Evolutionary conservation across 192 early-diverging fungal genomes (phyloP).

Genomic region (Paraglomus brasilianum): DNA sequence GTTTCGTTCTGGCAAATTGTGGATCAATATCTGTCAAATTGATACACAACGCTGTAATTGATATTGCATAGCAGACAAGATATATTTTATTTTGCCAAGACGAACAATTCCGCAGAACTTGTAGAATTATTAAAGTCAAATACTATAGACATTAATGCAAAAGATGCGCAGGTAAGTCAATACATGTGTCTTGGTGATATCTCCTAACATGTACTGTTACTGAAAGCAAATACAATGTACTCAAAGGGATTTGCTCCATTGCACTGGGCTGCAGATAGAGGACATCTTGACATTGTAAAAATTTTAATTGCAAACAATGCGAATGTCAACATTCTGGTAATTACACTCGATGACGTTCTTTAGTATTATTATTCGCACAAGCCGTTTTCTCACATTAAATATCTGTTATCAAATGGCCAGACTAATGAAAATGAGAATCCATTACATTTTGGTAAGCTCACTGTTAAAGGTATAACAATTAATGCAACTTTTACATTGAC

Average conservation of each 20-base stretch:
- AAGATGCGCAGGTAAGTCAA: neutral
- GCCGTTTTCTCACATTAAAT: neutral
- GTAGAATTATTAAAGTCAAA: neutral
- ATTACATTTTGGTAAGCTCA: constrained; percentile 21
- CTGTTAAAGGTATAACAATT: neutral
- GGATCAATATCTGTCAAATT: neutral
- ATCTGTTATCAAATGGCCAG: neutral
- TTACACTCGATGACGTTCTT: too few species aligned
- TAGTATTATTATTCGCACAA: neutral
- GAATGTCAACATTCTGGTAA: constrained; percentile 40
- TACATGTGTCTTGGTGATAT: neutral
- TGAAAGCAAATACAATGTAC: neutral
- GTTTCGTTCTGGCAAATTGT: neutral
- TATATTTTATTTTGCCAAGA: constrained; percentile 20
- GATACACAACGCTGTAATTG: neutral
- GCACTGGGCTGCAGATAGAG: constrained; percentile 56
- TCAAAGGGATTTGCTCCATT: constrained; percentile 50
- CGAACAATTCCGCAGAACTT: neutral
- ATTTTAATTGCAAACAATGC: constrained; percentile 39
- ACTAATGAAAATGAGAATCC: constrained; percentile 11
- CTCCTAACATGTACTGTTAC: neutral
- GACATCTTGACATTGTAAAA: constrained; percentile 44
- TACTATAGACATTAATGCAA: constrained; percentile 6
- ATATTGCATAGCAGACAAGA: neutral
- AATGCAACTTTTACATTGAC: neutral